Base-by-base conservation (phyloP, 2,329 filamentous ascomycete species). In the Alternaria triticina region DNA sequence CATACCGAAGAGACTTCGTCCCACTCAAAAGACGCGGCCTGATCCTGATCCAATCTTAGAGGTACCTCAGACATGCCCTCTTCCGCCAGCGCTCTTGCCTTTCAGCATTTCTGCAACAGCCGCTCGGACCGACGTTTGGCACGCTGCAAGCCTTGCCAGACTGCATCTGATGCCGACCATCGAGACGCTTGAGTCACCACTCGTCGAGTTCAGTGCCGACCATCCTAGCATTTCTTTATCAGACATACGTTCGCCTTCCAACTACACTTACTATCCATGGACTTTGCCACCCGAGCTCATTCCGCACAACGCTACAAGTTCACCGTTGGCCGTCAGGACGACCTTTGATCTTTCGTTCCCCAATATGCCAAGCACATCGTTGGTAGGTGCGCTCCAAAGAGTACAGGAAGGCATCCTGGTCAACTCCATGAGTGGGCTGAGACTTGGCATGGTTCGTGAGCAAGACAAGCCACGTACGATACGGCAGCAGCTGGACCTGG, bases 231-330 rank as follows among this genome's bases (percentile, higher is more conserved):
- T 88, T 13, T 85, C 84, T 8, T 70, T 86, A 27, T 83, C 84
- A 8, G 87, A 86, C 74, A 80, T 85, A 59, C 82, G 76, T 63
- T 90, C 89, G 13, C 87, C 87, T 7, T 89, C 89, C 1, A 97
- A 97, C 72, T 90, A 94, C 77, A 95, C 91, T 0, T 90, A 92
- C 72, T 98, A 94, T 74, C 96, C 96, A 0, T 98, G 95, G 95
- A 98, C 96, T 0, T 83, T 99, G 0, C 95, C 96, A 0, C 83
- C 85, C 1, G 85, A 88, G 25, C 84, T 97, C 70, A 86, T 97
- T 3, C 93, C 94, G 0, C 80, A 83, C 10, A 89, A 96, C 72
- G 95, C 91, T 0, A 90, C 86, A n/a, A 97, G 93, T 70, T 86
- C 90, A 5, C 88, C 87, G 12, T 90, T 97, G 68, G 85, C 88